Evolutionary conservation across 78 protist species (phyloP), one percentile per base, ranked within the genome.

Genomic region (Planoprotostelium fungivorum): DNA sequence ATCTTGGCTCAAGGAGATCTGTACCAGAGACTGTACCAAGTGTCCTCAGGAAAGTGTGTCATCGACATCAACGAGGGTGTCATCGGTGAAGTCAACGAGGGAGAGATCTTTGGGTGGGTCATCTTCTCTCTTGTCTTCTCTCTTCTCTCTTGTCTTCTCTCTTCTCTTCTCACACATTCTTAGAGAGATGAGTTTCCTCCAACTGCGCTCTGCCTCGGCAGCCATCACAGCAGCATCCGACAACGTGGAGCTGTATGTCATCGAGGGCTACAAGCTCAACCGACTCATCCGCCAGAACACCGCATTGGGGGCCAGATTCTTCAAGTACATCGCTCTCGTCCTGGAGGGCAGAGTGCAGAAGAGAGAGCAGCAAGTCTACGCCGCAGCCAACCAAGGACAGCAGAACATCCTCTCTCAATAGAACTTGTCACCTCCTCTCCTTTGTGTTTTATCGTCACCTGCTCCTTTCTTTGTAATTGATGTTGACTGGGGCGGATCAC

Each of bases 101-200:
- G 73, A 5, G 73, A 51, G 73, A 51, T 51, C 73, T 51, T 51
- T 51, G 73, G 73, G 73, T 51, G 73, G 16, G 73, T 51, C 16
- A n/a, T n/a, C n/a, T n/a, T n/a, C n/a, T n/a, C n/a, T n/a, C n/a
- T n/a, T n/a, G n/a, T n/a, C n/a, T n/a, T n/a, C n/a, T n/a, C n/a
- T n/a, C n/a, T n/a, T n/a, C n/a, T n/a, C n/a, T n/a, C n/a, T n/a
- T n/a, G n/a, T n/a, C n/a, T n/a, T n/a, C n/a, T n/a, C n/a, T n/a
- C n/a, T n/a, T n/a, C n/a, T n/a, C n/a, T 51, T 25, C 73, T 51
- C 31, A 51, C 5, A 51, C 31, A 51, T 5, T 51, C 16, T 5
- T 51, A 51, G 73, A 51, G 73, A 51, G 73, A 51, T 51, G 73
- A 51, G 73, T 51, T 51, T 51, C 73, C 73, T 51, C 73, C 73